Evolutionary conservation across 2,329 filamentous ascomycete genomes (phyloP), one percentile per base, ranked within the genome.

Genomic region (Colletotrichum somersetense): DNA sequence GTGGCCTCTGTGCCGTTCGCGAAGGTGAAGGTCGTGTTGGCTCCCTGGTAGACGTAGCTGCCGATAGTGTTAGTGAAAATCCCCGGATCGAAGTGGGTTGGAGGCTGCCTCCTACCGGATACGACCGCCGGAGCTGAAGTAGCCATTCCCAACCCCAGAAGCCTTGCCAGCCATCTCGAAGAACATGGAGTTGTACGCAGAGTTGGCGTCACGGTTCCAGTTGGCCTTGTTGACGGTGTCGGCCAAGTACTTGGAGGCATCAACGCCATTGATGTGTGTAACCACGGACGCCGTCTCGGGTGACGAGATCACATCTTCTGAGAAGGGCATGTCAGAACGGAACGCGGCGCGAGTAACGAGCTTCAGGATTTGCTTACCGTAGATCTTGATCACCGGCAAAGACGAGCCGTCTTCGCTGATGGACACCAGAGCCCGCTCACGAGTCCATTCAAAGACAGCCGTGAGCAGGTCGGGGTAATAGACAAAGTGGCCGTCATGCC

Each of bases 311-410:
- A 81, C 79, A 42, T 83, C 80, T 38, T 75, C 76, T 74, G 4
- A 0, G 20, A 18, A 10, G 1, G 46, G n/a, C 7, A 14, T 11
- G 30, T n/a, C 3, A 23, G 23, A 2, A 61, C n/a, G 62, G 38
- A 50, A 23, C 12, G 8, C 33, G 20, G 16, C 1, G 5, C 16
- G 20, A 30, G 5, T 23, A 61, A 46, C 12, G 3, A 18, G 3
- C 0, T 7, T 20, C 5, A 1, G 26, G 26, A n/a, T 58, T 20
- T 46, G 18, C 55, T 18, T 57, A 72, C 70, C 67, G 26, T 72
- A 89, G 3, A 89, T 81, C 67, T 85, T 86, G n/a, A 91, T 83
- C 14, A 85, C 83, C 69, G 80, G 79, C 64, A 79, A 66, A 68
- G 80, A 80, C 71, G 77, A 68, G 63, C 78, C 77, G 33, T 82